These are phyloP conservation scores for Barbarea vulgaris DNA, from an alignment of 345 rosid genomes.

Conservation along the genomic window DNA sequence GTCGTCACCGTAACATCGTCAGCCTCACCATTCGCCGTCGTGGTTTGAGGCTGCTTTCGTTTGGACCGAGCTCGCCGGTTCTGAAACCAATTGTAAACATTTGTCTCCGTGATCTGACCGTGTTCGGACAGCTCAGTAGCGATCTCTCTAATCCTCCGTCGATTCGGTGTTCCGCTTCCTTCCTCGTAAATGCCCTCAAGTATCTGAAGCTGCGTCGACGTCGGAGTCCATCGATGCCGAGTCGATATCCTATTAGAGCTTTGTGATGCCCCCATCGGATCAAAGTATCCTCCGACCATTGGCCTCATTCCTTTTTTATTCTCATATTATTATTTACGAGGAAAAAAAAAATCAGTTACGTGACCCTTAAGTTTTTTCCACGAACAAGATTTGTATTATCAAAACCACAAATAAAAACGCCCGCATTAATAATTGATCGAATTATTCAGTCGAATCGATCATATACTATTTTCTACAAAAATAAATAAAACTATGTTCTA, in stretches of 20 bases:
- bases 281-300: constrained; percentile 41
- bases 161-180: constrained; percentile 59
- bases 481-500: too few relatives aligned
- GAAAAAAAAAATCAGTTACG: constrained; percentile 1
- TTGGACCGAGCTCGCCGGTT: constrained; percentile 77
- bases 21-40: constrained; percentile 6
- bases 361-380: constrained; percentile 4
- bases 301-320: constrained; percentile 45
- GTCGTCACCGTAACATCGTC: constrained; percentile 39
- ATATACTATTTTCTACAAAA: not conserved
- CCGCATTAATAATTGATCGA: not conserved
- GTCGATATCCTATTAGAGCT: constrained; percentile 50
- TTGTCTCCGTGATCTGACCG: constrained; percentile 70
- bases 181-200: constrained; percentile 60
- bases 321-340: constrained; percentile 1
- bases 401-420: not conserved
- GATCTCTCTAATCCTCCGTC: constrained; percentile 62
- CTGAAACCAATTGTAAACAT: constrained; percentile 85
- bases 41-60: constrained; percentile 48
- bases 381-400: not conserved
- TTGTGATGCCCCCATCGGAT: constrained; percentile 46
- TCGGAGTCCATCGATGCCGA: constrained; percentile 82
- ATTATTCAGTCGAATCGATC: not conserved
- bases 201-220: constrained; percentile 56
- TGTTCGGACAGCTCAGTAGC: constrained; percentile 52